phyloP scores from a whole-genome alignment of 1,139 yeast species.

The Magnusiomyces sp. region DNA sequence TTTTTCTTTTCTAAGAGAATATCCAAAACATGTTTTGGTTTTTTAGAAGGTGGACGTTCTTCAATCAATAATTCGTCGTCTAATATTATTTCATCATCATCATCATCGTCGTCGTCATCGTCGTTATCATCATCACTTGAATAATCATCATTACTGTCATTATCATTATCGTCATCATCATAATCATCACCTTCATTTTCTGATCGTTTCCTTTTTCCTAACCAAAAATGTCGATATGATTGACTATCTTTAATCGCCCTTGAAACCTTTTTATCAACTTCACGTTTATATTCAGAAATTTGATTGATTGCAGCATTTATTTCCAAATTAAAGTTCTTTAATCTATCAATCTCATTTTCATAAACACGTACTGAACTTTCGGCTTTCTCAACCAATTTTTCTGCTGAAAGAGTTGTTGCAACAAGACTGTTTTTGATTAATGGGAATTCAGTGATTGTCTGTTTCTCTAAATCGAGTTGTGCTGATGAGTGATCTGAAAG shows the following conservation, averaged over 20 bases:
- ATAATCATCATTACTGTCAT: not conserved
- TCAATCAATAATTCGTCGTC: not conserved
- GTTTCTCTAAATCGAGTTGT: constrained; percentile 1
- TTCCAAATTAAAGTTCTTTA: not conserved
- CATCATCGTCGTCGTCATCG: not conserved
- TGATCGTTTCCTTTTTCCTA: too few relatives aligned
- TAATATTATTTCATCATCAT: not conserved
- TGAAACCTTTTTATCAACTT: too few relatives aligned
- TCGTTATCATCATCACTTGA: not conserved
- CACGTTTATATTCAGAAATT: not conserved
- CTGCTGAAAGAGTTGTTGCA: not conserved
- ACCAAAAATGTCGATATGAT: too few relatives aligned
- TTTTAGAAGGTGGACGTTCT: too few relatives aligned
- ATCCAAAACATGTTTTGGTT: too few relatives aligned
- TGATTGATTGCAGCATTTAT: not conserved
- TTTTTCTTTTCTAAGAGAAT: too few relatives aligned
- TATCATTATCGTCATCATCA: not conserved
- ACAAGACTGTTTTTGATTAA: not conserved
- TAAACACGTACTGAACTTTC: not conserved
- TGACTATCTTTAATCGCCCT: too few relatives aligned
- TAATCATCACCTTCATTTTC: not conserved
- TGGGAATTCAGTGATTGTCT: not conserved
- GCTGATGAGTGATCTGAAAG: not conserved
- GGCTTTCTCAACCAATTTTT: not conserved
- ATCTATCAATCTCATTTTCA: not conserved